phyloP scores from a whole-genome alignment of 73 alveolate species.

The Paramecium tetraurelia region DNA sequence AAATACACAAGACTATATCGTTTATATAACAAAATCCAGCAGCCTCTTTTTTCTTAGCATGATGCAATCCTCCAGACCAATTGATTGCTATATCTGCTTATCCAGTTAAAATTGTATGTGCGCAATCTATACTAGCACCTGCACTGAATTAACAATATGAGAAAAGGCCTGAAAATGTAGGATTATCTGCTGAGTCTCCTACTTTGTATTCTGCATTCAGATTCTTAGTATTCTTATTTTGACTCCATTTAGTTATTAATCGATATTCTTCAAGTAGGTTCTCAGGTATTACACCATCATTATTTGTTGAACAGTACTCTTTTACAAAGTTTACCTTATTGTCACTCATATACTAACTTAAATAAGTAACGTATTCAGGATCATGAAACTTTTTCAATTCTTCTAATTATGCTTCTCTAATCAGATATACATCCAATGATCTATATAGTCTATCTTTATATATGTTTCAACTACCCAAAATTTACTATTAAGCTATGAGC shows the following conservation, averaged over 20 bases:
- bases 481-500: conserved; percentile 89
- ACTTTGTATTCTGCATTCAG: conserved; percentile 41
- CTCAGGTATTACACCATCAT: conserved; percentile 18
- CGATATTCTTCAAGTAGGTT: conserved; percentile 26
- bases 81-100: conserved; percentile 93
- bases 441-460: not conserved
- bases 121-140: conserved; percentile 93
- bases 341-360: conserved; percentile 52
- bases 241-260: conserved; percentile 23
- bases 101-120: conserved; percentile 80
- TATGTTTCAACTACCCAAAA: conserved; percentile 70
- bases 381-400: conserved; percentile 66
- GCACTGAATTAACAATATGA: conserved; percentile 57
- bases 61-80: conserved; percentile 99
- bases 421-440: conserved; percentile 31
- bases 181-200: conserved; percentile 57
- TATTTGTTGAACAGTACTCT: conserved; percentile 54
- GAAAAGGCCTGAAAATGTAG: conserved; percentile 56
- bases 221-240: not conserved
- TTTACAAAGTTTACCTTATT: conserved; percentile 52
- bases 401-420: conserved; percentile 63
- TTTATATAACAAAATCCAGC: conserved; percentile 97
- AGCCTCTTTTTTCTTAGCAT: conserved; percentile 96
- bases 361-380: conserved; percentile 65
- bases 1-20: conserved; percentile 93